A percentile compares a stretch with the other conserved stretches of the same genome.
These are phyloP conservation scores for Myriangium duriaei DNA, from an alignment of 2,329 filamentous ascomycete genomes.

Conservation along the genomic window DNA sequence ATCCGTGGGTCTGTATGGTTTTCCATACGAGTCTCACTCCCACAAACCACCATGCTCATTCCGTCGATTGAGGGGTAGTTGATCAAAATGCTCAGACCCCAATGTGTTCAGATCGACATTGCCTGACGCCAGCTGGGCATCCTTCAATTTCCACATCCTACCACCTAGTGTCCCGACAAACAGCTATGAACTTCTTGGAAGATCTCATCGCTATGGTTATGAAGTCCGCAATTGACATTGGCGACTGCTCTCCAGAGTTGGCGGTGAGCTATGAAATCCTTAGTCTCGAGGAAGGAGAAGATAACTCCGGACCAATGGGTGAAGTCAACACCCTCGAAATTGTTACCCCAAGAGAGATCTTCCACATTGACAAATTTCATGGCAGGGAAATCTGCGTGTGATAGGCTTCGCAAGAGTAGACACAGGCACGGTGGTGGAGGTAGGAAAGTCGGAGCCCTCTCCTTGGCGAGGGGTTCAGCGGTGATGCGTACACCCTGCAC, in stretches of 20 bases:
- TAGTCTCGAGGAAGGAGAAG: conserved; percentile 6
- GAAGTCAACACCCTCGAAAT: conserved; percentile 8
- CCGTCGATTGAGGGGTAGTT: conserved; percentile 2
- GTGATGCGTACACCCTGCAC: conserved; percentile 3
- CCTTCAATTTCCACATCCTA: conserved; percentile 7
- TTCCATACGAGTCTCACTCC: conserved; percentile 7
- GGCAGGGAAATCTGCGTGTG: conserved; percentile 1
- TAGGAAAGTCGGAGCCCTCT: conserved; percentile 5
- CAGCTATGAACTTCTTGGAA: conserved; percentile 8
- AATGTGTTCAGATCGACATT: conserved; percentile 4
- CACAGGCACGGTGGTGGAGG: conserved; percentile 5
- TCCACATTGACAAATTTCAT: conserved; percentile 4
- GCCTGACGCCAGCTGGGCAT: conserved; percentile 3
- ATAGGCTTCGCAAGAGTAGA: conserved; percentile 3
- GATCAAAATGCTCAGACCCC: conserved; percentile 4
- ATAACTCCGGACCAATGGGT: conserved; percentile 4
- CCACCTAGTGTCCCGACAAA: conserved; percentile 4
- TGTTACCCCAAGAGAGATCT: conserved; percentile 3
- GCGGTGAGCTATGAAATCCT: conserved; percentile 7
- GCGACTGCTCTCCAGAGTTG: conserved; percentile 7
- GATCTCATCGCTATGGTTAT: conserved; percentile 7
- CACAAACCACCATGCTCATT: conserved; percentile 8
- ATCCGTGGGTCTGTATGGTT: conserved; percentile 6
- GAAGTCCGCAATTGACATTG: conserved; percentile 6
- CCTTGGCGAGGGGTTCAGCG: conserved; percentile 4